Base-by-base conservation (phyloP, 129 eudicot genomes). In the Flaveria linearis region DNA sequence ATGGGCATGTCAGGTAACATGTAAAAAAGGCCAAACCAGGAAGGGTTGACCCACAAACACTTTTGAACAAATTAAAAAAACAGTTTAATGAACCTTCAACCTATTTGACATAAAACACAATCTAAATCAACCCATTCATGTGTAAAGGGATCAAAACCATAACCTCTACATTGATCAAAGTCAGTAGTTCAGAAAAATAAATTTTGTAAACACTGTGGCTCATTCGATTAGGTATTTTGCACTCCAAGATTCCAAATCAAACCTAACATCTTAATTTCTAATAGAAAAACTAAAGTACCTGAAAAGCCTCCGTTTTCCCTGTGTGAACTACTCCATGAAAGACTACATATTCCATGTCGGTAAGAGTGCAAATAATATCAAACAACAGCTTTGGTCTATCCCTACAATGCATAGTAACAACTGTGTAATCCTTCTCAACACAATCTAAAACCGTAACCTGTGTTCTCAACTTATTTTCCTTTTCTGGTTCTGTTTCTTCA, bases 281-380 rank as follows among this genome's bases (percentile, higher is more conserved):
- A 17, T 5, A 22, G 52, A 11, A 26, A 61, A 26, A 56, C 62
- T 2, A 1, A 30, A 9, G 46, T 80, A 93, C 98, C 97, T 93
- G 98, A 87, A 80, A 88, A 26, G 98, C 98, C 84, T 93, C 98
- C 78, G 18, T 82, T 14, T 85, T 88, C 33, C 85, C 92, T 2
- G 98, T 86, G 78, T 83, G 86, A 52, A 93, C 98, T 15, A 90
- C 94, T n/a, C 98, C 98, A 81, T 93, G 98, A 65, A 85, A 93
- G 23, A 93, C 93, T 16, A 93, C 97, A 87, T 93, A 93, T 53
- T 93, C 89, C 98, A 93, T 90, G 70, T 93, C 98, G 28, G 98
- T 93, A 45, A 93, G 79, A 56, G 98, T 90, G 85, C 97, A 88
- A 50, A 93, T 69, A 22, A 79, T 88, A 80, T 93, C 98, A 80